A percentile compares a stretch with the other conserved stretches of the same genome.
phyloP scores from a whole-genome alignment of 2,329 filamentous ascomycete species.

The Fusarium guadeloupense region DNA sequence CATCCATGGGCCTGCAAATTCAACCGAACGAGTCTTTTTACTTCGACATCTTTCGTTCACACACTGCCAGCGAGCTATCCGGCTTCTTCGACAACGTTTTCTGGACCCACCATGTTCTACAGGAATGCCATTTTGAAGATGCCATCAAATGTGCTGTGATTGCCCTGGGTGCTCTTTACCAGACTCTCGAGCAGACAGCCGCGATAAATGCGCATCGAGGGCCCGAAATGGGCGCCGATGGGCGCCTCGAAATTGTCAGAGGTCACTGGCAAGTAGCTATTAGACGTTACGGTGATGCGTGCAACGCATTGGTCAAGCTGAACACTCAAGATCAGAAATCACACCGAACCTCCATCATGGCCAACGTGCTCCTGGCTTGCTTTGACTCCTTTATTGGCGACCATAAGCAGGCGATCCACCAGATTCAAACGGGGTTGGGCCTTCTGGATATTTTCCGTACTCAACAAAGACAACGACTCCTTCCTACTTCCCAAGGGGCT shows the following conservation, averaged over 20 bases:
- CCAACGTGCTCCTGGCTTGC: slow-evolving; percentile 71
- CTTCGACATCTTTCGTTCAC: slow-evolving; percentile 69
- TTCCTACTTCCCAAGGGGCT: slow-evolving; percentile 52
- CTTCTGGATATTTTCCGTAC: slow-evolving; percentile 63
- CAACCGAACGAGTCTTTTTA: slow-evolving; percentile 64
- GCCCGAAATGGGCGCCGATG: slow-evolving; percentile 20
- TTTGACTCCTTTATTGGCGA: slow-evolving; percentile 74
- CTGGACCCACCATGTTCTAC: slow-evolving; percentile 70
- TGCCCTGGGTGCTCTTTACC: slow-evolving; percentile 72
- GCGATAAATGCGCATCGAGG: slow-evolving; percentile 55
- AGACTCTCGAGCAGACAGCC: slow-evolving; percentile 68
- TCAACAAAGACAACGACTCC: slow-evolving; percentile 49
- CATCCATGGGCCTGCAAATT: slow-evolving; percentile 58
- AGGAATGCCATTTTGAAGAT: slow-evolving; percentile 69
- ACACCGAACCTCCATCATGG: slow-evolving; percentile 68
- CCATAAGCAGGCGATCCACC: slow-evolving; percentile 67
- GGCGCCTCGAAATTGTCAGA: slow-evolving; percentile 47
- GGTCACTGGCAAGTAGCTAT: slow-evolving; percentile 69
- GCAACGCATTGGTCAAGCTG: slow-evolving; percentile 59
- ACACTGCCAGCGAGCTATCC: slow-evolving; percentile 70
- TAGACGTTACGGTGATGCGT: slow-evolving; percentile 66
- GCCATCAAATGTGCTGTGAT: slow-evolving; percentile 72
- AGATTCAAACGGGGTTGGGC: slow-evolving; percentile 67
- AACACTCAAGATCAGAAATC: slow-evolving; percentile 55
- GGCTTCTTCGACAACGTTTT: slow-evolving; percentile 74